Base-by-base conservation (phyloP, 192 early-diverging fungal species). In the Coemansia sp. region DNA sequence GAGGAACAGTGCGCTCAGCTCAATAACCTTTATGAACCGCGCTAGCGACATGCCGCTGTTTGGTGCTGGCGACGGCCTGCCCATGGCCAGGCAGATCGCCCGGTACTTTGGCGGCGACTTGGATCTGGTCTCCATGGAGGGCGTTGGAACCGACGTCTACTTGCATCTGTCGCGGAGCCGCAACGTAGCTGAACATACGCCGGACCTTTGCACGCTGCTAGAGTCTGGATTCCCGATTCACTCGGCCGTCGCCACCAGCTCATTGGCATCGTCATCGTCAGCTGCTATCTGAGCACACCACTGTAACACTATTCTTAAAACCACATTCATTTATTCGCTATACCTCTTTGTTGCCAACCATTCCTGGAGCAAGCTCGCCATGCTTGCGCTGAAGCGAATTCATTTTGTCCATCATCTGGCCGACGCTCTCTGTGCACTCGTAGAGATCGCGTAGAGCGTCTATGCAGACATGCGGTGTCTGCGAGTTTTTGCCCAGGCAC, bases 91-190 rank as follows among this genome's bases (percentile, higher is more conserved):
- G 10, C 65, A 85, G 61, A 82, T 86, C 39, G 87, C 86, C 31
- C 75, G 82, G 12, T 85, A 87, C 67, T 89, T 89, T 76, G 88
- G 87, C 26, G 88, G 88, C 23, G 88, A 88, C 35, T 59, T 89
- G 41, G 81, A 84, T 13, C 61, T 89, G 34, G 75, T 86, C 1
- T 87, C 86, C 3, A 89, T 89, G 88, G 87, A 89, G 62, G 87
- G 86, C 11, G 83, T 85, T 34, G 87, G 88, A 0, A 86, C 86
- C 0, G 86, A 88, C 39, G 70, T 82, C n/a, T 89, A 85, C 62
- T 63, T 89, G 50, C 76, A 84, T 45, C 41, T 85, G 20, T 74
- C 82, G 42, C 71, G 74, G 62, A 68, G 71, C 57, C 64, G 68
- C 61, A 83, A 73, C 37, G 69, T 65, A 14, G 59, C 53, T 2